These are phyloP conservation scores for Eucalyptus sp. DNA, from an alignment of 345 rosid species.

Conservation along the genomic window DNA sequence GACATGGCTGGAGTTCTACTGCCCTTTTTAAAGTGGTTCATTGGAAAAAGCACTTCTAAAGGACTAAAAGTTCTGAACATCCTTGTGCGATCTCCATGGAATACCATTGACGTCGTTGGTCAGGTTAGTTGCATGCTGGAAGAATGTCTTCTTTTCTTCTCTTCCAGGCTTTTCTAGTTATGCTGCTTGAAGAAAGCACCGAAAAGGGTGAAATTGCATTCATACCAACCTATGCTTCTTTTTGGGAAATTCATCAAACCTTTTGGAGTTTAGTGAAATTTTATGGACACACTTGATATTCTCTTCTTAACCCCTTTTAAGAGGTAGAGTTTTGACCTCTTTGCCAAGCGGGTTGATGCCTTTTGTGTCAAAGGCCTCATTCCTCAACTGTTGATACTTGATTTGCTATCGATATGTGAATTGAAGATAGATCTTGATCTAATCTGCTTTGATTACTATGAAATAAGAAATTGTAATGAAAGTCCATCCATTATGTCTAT, in stretches of 20 bases:
- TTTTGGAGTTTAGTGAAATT: background rate
- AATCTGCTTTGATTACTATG: background rate
- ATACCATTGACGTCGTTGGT: constrained; percentile 67
- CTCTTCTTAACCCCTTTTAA: background rate
- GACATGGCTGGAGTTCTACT: constrained; percentile 97
- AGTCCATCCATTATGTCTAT: background rate
- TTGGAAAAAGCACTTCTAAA: constrained; percentile 73
- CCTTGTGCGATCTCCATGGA: constrained; percentile 98
- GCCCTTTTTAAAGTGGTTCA: constrained; percentile 94
- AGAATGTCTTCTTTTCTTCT: background rate
- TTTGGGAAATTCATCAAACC: background rate
- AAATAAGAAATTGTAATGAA: background rate
- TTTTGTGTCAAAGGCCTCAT: background rate
- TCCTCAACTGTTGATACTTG: background rate
- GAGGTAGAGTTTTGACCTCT: background rate
- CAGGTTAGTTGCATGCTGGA: constrained; percentile 39
- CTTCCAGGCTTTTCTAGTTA: background rate
- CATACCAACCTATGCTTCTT: background rate
- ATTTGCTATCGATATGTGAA: background rate
- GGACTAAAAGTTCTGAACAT: constrained; percentile 79
- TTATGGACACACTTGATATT: background rate
- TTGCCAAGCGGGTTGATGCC: background rate
- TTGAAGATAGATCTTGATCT: background rate
- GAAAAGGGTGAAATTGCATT: background rate
- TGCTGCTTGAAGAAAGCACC: background rate